These are phyloP conservation scores for Cyclotella atomus DNA, from an alignment of 108 stramenopile species.

Conservation along the genomic window DNA sequence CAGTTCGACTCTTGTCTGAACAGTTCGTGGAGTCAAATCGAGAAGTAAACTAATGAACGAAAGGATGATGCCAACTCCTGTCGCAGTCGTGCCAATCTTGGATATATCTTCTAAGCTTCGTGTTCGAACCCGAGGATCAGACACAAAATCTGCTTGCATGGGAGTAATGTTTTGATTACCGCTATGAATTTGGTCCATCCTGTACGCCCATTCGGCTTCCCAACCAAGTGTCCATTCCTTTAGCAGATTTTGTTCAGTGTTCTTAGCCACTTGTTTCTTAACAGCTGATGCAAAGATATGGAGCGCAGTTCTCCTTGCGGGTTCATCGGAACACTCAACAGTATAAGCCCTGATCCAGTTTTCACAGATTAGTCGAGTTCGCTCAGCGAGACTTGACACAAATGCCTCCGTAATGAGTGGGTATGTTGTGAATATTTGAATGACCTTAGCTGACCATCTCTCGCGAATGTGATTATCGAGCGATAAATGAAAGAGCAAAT, in stretches of 20 bases:
- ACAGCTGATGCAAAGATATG: conserved; percentile 68
- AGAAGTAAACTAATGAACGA: conserved; percentile 67
- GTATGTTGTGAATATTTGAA: conserved; percentile 55
- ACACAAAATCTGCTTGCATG: conserved; percentile 47
- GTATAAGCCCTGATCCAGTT: conserved; percentile 87
- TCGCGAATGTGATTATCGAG: conserved; percentile 51
- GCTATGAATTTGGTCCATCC: neutral
- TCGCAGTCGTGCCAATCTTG: conserved; percentile 40
- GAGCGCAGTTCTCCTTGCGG: conserved; percentile 64
- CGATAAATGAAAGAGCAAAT: conserved; percentile 76
- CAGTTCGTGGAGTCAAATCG: conserved; percentile 66
- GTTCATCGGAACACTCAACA: conserved; percentile 76
- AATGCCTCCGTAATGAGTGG: conserved; percentile 51
- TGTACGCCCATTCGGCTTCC: conserved; percentile 49
- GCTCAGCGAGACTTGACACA: conserved; percentile 65
- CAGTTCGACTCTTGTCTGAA: conserved; percentile 69
- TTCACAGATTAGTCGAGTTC: conserved; percentile 55
- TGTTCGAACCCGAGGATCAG: neutral
- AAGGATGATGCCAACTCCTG: conserved; percentile 71
- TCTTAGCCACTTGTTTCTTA: conserved; percentile 40
- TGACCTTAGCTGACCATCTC: conserved; percentile 66
- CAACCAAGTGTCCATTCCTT: conserved; percentile 66
- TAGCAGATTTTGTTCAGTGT: conserved; percentile 60
- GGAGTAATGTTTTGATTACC: conserved; percentile 29
- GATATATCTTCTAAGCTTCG: conserved; percentile 47